A percentile compares a stretch with the other conserved stretches of the same genome.
These are phyloP conservation scores for Fraxinus ornus DNA, from an alignment of 305 asterid species.

Conservation along the genomic window DNA sequence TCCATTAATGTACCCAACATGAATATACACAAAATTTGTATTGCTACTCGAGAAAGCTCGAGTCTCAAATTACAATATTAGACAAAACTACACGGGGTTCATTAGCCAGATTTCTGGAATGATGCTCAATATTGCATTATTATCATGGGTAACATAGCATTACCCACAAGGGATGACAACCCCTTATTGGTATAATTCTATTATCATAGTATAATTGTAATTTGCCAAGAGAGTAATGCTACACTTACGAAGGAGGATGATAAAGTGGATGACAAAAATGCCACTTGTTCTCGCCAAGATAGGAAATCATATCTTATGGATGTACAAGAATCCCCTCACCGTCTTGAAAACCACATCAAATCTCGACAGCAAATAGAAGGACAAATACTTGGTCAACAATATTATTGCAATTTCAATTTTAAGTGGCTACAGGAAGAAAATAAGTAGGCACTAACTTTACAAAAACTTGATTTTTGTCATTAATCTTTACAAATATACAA, in stretches of 20 bases:
- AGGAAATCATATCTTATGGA: conserved; percentile 23
- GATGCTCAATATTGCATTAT: background rate
- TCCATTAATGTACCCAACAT: background rate
- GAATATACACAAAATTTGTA: too few species aligned
- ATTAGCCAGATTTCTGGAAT: background rate
- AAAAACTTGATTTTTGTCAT: background rate
- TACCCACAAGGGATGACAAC: too few species aligned
- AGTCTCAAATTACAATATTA: background rate
- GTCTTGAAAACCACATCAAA: background rate
- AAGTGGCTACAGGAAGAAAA: background rate
- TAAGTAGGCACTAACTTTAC: background rate
- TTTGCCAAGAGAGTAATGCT: background rate
- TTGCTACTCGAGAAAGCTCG: background rate
- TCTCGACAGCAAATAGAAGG: background rate
- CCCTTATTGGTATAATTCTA: too few species aligned
- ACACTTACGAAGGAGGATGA: too few species aligned
- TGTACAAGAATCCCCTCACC: conserved; percentile 30
- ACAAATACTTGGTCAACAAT: background rate
- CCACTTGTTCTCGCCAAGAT: background rate
- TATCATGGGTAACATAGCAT: too few species aligned
- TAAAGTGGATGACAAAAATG: too few species aligned
- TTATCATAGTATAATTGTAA: background rate
- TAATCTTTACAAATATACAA: background rate
- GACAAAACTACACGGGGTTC: background rate
- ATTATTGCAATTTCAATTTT: background rate